Conservation (phyloP, 2,329 filamentous ascomycete genomes). For the Monosporascus sp. region DNA sequence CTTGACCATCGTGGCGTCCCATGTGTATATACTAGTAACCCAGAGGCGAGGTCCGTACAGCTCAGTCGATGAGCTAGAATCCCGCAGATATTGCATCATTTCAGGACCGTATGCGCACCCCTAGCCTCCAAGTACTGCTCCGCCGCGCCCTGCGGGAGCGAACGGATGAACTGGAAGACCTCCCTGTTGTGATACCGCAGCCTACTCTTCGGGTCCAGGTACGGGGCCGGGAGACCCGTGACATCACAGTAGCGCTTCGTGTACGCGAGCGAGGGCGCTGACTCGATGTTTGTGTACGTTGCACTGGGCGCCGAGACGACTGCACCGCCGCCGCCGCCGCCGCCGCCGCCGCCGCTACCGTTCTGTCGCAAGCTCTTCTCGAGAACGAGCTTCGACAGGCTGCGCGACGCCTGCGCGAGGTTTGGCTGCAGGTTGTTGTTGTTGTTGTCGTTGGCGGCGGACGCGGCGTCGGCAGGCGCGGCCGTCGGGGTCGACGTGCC, state of each 20-base stretch:
- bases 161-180: slow-evolving; percentile 78
- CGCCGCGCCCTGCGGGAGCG: slow-evolving; percentile 71
- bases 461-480: too few relatives aligned
- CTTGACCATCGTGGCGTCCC: too few relatives aligned
- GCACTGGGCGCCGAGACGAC: slow-evolving; percentile 59
- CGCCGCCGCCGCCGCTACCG: slow-evolving; percentile 29
- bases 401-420: slow-evolving; percentile 83
- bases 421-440: slow-evolving; percentile 50
- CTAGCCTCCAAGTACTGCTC: slow-evolving; percentile 87
- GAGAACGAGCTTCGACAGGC: slow-evolving; percentile 78
- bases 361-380: slow-evolving; percentile 65
- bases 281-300: slow-evolving; percentile 96
- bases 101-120: slow-evolving; percentile 88
- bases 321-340: slow-evolving; percentile 22
- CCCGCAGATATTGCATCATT: slow-evolving; percentile 47
- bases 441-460: too few relatives aligned
- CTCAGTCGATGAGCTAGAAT: too few relatives aligned
- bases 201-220: slow-evolving; percentile 91
- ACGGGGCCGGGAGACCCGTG: slow-evolving; percentile 85
- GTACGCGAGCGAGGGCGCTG: slow-evolving; percentile 79
- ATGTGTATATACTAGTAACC: too few relatives aligned
- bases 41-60: too few relatives aligned
- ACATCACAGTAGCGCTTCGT: slow-evolving; percentile 92
- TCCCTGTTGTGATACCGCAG: slow-evolving; percentile 91
- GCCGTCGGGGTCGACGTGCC: slow-evolving; percentile 51